These are phyloP conservation scores for Dendrobium huoshanense DNA, from an alignment of 106 monocot species.

Conservation along the genomic window DNA sequence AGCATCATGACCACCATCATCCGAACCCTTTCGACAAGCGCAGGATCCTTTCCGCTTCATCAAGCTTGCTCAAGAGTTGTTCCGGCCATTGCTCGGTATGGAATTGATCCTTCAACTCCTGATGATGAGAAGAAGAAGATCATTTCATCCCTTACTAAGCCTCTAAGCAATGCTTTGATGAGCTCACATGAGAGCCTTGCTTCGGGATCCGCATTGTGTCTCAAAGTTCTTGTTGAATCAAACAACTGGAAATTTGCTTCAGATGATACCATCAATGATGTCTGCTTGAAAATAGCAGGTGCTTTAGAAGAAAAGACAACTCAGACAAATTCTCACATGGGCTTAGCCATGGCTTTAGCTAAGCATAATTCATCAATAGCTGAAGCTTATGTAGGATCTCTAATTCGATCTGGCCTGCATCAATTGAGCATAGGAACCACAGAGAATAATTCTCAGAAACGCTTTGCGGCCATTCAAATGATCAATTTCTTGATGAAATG, in stretches of 20 bases:
- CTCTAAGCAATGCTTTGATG: constrained; percentile 69
- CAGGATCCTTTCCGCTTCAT: constrained; percentile 79
- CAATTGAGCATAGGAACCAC: constrained; percentile 27
- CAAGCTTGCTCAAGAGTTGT: constrained; percentile 95
- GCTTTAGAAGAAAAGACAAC: constrained; percentile 68
- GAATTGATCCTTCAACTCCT: constrained; percentile 68
- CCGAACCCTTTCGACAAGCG: constrained; percentile 63
- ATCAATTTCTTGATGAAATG: constrained; percentile 91
- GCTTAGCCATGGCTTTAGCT: constrained; percentile 75
- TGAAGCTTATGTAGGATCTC: constrained; percentile 83
- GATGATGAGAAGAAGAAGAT: constrained; percentile 63
- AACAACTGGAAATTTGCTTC: constrained; percentile 83
- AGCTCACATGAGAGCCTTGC: constrained; percentile 49
- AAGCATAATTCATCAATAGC: constrained; percentile 68
- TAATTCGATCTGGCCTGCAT: constrained; percentile 66
- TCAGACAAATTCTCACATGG: constrained; percentile 81
- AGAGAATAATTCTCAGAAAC: constrained; percentile 72
- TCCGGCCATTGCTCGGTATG: constrained; percentile 91
- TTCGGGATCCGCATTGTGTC: constrained; percentile 78
- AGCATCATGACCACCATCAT: constrained; percentile 88
- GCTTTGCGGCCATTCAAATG: constrained; percentile 89
- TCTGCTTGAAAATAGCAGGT: constrained; percentile 70
- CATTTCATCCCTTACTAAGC: constrained; percentile 65
- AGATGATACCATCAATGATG: constrained; percentile 58
- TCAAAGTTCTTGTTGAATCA: constrained; percentile 72